Evolutionary conservation across 305 asterid genomes (phyloP).

Genomic region (Rubia tinctorum): DNA sequence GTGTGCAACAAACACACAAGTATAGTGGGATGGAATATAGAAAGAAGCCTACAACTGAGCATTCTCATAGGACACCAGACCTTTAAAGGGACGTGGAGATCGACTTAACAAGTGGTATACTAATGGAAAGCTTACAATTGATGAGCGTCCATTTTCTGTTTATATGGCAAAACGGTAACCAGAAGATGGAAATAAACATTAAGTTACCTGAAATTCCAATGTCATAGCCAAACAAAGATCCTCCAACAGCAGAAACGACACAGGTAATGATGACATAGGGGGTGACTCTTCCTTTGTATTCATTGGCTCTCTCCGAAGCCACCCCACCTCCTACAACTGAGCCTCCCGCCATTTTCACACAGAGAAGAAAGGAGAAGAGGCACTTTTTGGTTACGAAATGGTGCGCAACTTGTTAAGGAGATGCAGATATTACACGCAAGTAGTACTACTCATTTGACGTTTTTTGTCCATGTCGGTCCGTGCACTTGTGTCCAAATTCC

Average conservation of each 20-base stretch:
- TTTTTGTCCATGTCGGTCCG: background rate
- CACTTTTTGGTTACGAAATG: background rate
- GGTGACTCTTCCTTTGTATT: slow-evolving; percentile 65
- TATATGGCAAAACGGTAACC: no score
- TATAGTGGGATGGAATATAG: no score
- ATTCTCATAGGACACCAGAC: no score
- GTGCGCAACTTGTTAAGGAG: background rate
- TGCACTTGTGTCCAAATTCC: background rate
- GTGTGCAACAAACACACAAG: no score
- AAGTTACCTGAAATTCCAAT: slow-evolving; percentile 77
- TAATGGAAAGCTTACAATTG: no score
- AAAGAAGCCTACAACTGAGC: no score
- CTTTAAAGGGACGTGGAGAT: no score
- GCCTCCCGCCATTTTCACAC: slow-evolving; percentile 70
- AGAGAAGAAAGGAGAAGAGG: background rate
- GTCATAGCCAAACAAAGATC: slow-evolving; percentile 89
- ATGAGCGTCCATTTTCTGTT: no score
- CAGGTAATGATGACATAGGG: slow-evolving; percentile 60
- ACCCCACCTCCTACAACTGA: slow-evolving; percentile 47
- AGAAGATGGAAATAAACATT: background rate
- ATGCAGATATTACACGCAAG: background rate
- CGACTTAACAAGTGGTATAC: no score
- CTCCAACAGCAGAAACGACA: slow-evolving; percentile 76
- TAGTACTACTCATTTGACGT: background rate
- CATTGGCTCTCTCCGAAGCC: slow-evolving; percentile 51